These are phyloP conservation scores for Trichosanthes cucumerina DNA, from an alignment of 306 rosid genomes.

Conservation along the genomic window DNA sequence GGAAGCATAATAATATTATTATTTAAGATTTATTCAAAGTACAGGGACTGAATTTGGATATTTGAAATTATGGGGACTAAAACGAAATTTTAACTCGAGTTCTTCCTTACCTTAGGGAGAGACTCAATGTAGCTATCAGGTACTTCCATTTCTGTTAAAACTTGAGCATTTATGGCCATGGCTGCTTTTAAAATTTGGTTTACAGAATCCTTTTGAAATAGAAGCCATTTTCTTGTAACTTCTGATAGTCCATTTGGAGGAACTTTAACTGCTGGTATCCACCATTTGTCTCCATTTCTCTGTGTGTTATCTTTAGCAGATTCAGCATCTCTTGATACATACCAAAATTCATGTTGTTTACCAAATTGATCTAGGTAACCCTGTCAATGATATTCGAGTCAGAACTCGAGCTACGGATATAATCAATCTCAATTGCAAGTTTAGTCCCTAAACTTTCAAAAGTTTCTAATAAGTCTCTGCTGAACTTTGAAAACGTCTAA, in stretches of 20 bases:
- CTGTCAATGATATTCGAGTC: conserved; percentile 30
- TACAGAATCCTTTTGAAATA: conserved; percentile 51
- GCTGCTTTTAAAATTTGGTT: conserved; percentile 87
- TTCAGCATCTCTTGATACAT: conserved; percentile 39
- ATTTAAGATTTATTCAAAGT: too few relatives aligned
- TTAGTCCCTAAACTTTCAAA: too few relatives aligned
- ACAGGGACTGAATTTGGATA: too few relatives aligned
- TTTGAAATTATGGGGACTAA: not conserved
- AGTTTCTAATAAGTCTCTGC: too few relatives aligned
- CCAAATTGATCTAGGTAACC: conserved; percentile 54
- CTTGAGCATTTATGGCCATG: conserved; percentile 93
- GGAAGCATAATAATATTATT: too few relatives aligned
- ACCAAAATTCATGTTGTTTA: conserved; percentile 70
- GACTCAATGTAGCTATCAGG: conserved; percentile 84
- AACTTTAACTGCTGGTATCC: conserved; percentile 73
- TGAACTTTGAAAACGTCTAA: too few relatives aligned
- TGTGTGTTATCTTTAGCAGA: conserved; percentile 24
- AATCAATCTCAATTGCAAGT: not conserved
- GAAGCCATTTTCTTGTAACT: conserved; percentile 50
- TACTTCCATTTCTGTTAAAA: conserved; percentile 63
- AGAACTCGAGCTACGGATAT: conserved; percentile 11
- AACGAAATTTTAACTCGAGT: not conserved
- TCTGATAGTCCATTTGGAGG: conserved; percentile 63
- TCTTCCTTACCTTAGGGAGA: conserved; percentile 62
- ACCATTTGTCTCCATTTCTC: conserved; percentile 76